Evolutionary conservation across 2,329 filamentous ascomycete species (phyloP).

Genomic region (Didymella pinodella): DNA sequence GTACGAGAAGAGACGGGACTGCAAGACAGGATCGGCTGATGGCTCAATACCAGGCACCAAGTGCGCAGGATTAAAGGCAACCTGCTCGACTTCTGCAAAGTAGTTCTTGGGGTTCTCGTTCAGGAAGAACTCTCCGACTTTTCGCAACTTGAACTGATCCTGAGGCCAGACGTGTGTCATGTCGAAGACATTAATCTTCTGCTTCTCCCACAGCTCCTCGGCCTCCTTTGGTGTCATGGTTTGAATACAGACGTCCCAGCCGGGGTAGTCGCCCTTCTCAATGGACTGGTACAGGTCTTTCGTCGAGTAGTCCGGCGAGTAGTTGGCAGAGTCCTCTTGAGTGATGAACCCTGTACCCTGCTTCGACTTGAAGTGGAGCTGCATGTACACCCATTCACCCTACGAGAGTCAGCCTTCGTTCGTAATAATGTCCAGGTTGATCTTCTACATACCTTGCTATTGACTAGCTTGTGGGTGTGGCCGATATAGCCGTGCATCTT

Average conservation of each 20-base stretch:
- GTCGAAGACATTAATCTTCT: constrained; percentile 64
- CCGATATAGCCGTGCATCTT: constrained; percentile 64
- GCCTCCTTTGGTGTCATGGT: constrained; percentile 63
- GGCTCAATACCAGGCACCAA: constrained; percentile 73
- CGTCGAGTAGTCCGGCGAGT: constrained; percentile 61
- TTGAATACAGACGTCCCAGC: constrained; percentile 61
- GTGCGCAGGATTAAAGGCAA: constrained; percentile 73
- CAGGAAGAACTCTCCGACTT: constrained; percentile 61
- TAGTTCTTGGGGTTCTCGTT: constrained; percentile 68
- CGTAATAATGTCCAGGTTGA: no score
- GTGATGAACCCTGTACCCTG: constrained; percentile 62
- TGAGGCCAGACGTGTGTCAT: constrained; percentile 65
- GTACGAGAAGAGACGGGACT: constrained; percentile 75
- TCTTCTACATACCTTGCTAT: no score
- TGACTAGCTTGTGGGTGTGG: constrained; percentile 57
- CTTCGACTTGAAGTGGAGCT: constrained; percentile 63
- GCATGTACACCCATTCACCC: constrained; percentile 62
- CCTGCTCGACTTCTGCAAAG: constrained; percentile 73
- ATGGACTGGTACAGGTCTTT: constrained; percentile 63
- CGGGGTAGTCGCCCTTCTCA: constrained; percentile 61
- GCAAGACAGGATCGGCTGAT: constrained; percentile 73
- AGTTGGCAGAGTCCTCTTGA: constrained; percentile 59
- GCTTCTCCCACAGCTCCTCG: constrained; percentile 60
- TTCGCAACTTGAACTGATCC: constrained; percentile 60
- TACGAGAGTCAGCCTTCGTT: constrained; percentile 24